Base-by-base conservation (phyloP, 805 yeast genomes). In the Cyberlindnera petersonii region DNA sequence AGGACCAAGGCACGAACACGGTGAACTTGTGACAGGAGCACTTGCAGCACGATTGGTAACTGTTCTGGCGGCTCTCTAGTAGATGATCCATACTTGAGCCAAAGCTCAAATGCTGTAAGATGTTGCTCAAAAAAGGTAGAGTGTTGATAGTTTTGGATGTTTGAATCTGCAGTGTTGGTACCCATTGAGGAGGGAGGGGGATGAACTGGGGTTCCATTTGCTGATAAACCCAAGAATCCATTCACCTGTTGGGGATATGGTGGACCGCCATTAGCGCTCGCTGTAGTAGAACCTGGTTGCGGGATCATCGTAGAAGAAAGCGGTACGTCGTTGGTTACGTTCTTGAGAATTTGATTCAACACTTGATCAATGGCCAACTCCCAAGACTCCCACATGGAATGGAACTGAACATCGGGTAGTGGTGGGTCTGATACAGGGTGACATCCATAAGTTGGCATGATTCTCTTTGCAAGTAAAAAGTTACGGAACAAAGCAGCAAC, bases 331-430 rank as follows among this genome's bases (percentile, higher is more conserved):
- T 60, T 64, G 32, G 61, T 61, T 27, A 66, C 31, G 31, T 59
- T 64, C 35, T 73, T 74, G 37, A 83, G 69, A 29, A 83, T 61
- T 52, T 83, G 88, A 3, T 86, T 77, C 31, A 93, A 66, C 4
- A 94, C 94, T 56, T 93, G 97, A 58, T 93, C 98, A 28, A 93
- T 82, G 0, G 98, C 97, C 46, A 93, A 68, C 56, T 93, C 98
- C 98, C 98, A 93, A 0, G 96, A 82, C 43, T 87, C 93, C 98
- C 98, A 93, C 86, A 93, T 81, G 5, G 94, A 79, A 57, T 93
- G 97, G 45, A 76, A 74, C 33, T 85, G 78, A 6, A 81, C 75
- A 39, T 87, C 93, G 0, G 98, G 98, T 26, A 93, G 65, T 9
- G 85, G 87, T 1, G 98, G 98, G 47, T 87, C 94, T 14, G 96